phyloP scores from a whole-genome alignment of 2,329 filamentous ascomycete genomes.

The Aspergillus quadrilineatus region DNA sequence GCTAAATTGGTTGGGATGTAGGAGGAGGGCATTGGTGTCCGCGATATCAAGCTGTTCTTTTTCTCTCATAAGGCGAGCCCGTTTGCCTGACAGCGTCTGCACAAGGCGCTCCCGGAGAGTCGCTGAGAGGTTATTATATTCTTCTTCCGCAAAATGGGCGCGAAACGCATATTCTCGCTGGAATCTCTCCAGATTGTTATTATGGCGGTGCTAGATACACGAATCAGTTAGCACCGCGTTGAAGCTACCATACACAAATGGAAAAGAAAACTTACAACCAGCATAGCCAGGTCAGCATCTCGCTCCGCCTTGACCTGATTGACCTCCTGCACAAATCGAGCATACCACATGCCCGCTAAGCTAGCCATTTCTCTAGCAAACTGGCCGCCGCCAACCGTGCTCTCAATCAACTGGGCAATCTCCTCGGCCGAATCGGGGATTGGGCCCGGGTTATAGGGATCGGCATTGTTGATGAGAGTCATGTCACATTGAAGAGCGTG shows the following conservation, averaged over 20 bases:
- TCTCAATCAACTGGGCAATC: constrained; percentile 62
- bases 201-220: constrained; percentile 54
- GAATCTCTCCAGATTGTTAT: constrained; percentile 56
- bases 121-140: constrained; percentile 58
- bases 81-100: constrained; percentile 57
- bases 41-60: constrained; percentile 67
- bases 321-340: constrained; percentile 79
- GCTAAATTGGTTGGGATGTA: constrained; percentile 66
- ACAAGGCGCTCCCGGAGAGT: constrained; percentile 63
- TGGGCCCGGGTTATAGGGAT: constrained; percentile 72
- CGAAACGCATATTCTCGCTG: constrained; percentile 59
- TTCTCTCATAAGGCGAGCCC: constrained; percentile 59
- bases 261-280: constrained; percentile 63
- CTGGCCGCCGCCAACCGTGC: constrained; percentile 56
- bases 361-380: constrained; percentile 67
- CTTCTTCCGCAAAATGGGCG: constrained; percentile 61
- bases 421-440: constrained; percentile 66
- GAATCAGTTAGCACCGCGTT: background rate
- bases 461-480: constrained; percentile 78
- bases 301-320: constrained; percentile 85
- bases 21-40: constrained; percentile 63
- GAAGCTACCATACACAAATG: background rate
- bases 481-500: constrained; percentile 91
- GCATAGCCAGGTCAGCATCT: constrained; percentile 76
- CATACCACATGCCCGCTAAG: constrained; percentile 74